A percentile compares a stretch with the other conserved stretches of the same genome.
Conservation (phyloP, 768 basidiomycete species). For the Suillus placidus region DNA sequence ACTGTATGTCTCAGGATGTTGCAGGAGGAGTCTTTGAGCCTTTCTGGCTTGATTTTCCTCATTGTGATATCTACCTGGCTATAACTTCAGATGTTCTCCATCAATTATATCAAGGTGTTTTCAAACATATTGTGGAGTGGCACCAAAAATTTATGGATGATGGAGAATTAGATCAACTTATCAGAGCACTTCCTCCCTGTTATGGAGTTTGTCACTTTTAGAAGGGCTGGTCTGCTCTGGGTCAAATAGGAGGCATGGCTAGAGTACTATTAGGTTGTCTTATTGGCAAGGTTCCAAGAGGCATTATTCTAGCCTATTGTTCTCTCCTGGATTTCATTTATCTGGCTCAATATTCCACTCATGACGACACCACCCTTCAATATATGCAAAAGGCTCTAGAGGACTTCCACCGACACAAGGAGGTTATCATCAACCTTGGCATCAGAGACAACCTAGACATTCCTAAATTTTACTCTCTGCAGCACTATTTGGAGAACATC, state of each 20-base stretch:
- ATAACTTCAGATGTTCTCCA: no score
- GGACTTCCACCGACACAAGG: constrained; percentile 40
- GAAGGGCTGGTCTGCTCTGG: neutral
- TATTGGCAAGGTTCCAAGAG: constrained; percentile 33
- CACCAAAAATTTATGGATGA: no score
- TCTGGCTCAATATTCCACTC: constrained; percentile 34
- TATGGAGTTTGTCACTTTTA: neutral
- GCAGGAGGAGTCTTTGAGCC: no score
- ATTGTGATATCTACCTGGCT: no score
- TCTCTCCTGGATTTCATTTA: constrained; percentile 42
- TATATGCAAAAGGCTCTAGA: constrained; percentile 26
- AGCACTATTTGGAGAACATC: constrained; percentile 26
- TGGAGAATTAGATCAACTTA: no score
- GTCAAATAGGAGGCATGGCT: neutral
- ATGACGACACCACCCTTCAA: constrained; percentile 25
- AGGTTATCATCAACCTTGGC: constrained; percentile 33
- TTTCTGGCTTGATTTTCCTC: no score
- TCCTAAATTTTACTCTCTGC: constrained; percentile 30
- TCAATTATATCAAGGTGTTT: no score
- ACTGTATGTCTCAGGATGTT: no score
- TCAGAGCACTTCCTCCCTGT: neutral
- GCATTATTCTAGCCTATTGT: constrained; percentile 35
- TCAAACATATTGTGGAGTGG: no score
- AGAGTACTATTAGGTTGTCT: constrained; percentile 14
- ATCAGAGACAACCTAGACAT: constrained; percentile 32